Evolutionary conservation across 1,139 yeast species (phyloP), one percentile per base, ranked within the genome.

Genomic region (Scheffersomyces lignicola): DNA sequence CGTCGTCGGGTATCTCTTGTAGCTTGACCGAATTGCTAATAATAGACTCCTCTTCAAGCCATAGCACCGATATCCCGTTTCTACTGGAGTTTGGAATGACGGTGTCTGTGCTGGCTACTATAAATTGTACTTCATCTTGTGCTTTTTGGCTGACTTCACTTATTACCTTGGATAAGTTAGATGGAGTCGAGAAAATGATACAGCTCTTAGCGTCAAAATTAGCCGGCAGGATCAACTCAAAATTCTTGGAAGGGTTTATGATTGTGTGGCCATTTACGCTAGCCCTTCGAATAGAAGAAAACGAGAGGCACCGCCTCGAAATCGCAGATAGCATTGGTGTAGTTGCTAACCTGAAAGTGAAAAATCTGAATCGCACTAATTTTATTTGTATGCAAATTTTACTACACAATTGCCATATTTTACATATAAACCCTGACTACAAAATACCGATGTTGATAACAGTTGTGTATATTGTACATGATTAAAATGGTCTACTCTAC

Each of bases 51-150:
- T 58, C 50, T 28, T 65, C 66, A 22, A 66, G 45, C 80, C 81
- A 77, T 32, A 76, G 44, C 48, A 73, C 76, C 6, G 76, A 60
- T 6, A 73, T 51, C 0, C 78, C 80, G 41, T 66, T 56, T 28
- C 74, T 50, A 8, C 52, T 51, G 0, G 69, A 64, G 31, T 57
- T 51, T 13, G 68, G 70, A 6, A 47, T 53, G 10, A 73, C 60
- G 2, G 76, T 59, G 42, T 76, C 80, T 4, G 73, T 62, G 7
- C 79, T 76, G 0, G 76, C 78, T 9, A 70, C 74, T 5, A 72
- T 51, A 0, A 73, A 59, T 44, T 73, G 76, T n/a, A 73, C 32
- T 5, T 57, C 46, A 6, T 58, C 49, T 5, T 15, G n/a, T 9
- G 51, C 37, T 13, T 42, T 26, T 30, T 58, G 54, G 42, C 56